These are phyloP conservation scores for Vigna reflexopilosa DNA, from an alignment of 306 rosid genomes.

Conservation along the genomic window DNA sequence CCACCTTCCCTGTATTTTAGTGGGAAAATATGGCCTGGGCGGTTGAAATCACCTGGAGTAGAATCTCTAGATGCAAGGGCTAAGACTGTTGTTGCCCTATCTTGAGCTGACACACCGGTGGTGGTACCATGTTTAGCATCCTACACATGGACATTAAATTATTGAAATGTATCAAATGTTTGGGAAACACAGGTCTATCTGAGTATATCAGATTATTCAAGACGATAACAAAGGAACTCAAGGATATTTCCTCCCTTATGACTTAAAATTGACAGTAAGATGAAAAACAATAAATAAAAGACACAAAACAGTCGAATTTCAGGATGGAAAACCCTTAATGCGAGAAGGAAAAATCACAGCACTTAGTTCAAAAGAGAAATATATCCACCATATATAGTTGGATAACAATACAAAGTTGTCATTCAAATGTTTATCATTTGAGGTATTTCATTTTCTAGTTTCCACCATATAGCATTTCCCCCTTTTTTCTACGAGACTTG, in stretches of 20 bases:
- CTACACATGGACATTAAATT: slow-evolving; percentile 50
- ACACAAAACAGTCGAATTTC: neutral
- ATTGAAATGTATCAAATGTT: slow-evolving; percentile 36
- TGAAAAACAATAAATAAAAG: neutral
- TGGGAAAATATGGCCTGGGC: slow-evolving; percentile 98
- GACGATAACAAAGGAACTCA: neutral
- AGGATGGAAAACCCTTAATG: neutral
- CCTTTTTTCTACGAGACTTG: neutral
- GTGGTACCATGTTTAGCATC: slow-evolving; percentile 87
- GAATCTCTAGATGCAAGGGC: slow-evolving; percentile 91
- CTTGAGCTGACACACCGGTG: slow-evolving; percentile 93
- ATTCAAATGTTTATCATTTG: neutral
- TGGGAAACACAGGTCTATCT: neutral
- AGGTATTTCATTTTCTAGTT: neutral
- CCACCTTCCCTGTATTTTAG: slow-evolving; percentile 95
- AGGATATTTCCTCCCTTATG: neutral
- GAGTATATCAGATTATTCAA: slow-evolving; percentile 1
- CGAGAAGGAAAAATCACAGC: neutral
- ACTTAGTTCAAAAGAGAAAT: neutral
- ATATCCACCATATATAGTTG: neutral
- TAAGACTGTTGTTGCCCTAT: slow-evolving; percentile 87
- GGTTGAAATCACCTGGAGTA: slow-evolving; percentile 82
- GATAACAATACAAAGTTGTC: neutral
- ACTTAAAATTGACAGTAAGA: slow-evolving; percentile 12
- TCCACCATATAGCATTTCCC: neutral